Base-by-base conservation (phyloP, 306 rosid genomes). In the Prosopis cineraria region DNA sequence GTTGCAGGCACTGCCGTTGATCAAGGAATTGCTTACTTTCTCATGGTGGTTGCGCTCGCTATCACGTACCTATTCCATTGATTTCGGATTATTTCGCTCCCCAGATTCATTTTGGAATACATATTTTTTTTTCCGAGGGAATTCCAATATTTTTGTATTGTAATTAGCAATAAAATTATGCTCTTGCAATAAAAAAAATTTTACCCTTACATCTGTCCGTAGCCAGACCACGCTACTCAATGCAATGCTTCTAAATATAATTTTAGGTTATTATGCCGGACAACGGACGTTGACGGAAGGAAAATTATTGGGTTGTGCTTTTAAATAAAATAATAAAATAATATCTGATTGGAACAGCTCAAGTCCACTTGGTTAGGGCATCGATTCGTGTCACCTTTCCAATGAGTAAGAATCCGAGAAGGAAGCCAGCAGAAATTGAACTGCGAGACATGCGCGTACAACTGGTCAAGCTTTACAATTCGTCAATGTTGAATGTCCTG, bases 1-100 rank as follows among this genome's bases (percentile, higher is more conserved):
- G 4, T 20, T 48, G 34, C 81, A 90, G 91, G 95, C 3, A n/a
- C 85, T 22, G 85, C 92, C 4, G 31, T 90, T 25, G 95, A 90
- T 83, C 95, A 90, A 86, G 92, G 92, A 53, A 53, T 90, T 52
- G 95, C 95, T 34, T 90, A 81, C 72, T 16, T 74, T 19, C 90
- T 90, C 33, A 76, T 90, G 77, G 0, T 88, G 31, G 69, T 88
- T 81, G 95, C 90, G 34, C 87, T 90, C 10, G 95, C 88, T 20
- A 73, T 88, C 39, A 90, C 95, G 1, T 88, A 90, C 78, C 70
- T 88, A 8, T 3, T 86, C 47, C 95, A 88, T 43, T 88, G 82
- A 90, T 78, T 73, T 66, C 22, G 13, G 70, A 20, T 44, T 9
- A n/a, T 52, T 16, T 16, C 13, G 36, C 33, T 55, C 60, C 22